Base-by-base conservation (phyloP, 345 rosid species). In the Boechera retrofracta region DNA sequence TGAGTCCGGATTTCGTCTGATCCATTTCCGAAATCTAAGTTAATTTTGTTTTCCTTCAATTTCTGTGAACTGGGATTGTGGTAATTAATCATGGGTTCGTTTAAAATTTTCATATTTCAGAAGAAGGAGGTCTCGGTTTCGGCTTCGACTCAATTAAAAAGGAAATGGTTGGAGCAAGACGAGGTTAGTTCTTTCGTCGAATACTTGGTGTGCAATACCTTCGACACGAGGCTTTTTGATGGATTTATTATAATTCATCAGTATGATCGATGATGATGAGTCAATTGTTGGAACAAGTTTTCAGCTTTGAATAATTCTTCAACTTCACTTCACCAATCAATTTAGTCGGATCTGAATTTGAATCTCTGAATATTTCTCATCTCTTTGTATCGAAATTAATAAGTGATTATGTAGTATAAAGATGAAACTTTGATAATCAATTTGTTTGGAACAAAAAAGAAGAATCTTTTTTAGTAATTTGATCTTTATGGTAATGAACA, bases 131-230 rank as follows among this genome's bases (percentile, higher is more conserved):
- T 54, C 10, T 36, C 71, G 11, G 79, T 60, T 65, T 53, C 67
- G 5, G 9, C 33, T 51, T 73, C 72, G 35, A 28, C 62, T 21
- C 70, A 51, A 10, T 59, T 66, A 11, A 80, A 67, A 13, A 76
- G 9, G 75, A 80, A 74, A 69, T 6, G 52, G 32, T 71, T 75
- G 5, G 62, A 81, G 7, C 74, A 82, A 77, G 72, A 68, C 11
- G 87, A 85, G 84, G 89, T 86, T 39, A 61, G 85, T 78, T 41
- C 31, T 78, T 63, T 57, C 16, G n/a, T 76, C 52, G 36, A 58
- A 67, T 67, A 67, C 28, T 32, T 74, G 45, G 53, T 48, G 21
- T 73, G 33, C 77, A 47, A 13, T 36, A 54, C 39, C 41, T 70
- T 53, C 24, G 15, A 57, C 7, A 6, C 28, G 7, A 59, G 26